Base-by-base conservation (phyloP, 1,139 yeast genomes). In the Pichia sp. region DNA sequence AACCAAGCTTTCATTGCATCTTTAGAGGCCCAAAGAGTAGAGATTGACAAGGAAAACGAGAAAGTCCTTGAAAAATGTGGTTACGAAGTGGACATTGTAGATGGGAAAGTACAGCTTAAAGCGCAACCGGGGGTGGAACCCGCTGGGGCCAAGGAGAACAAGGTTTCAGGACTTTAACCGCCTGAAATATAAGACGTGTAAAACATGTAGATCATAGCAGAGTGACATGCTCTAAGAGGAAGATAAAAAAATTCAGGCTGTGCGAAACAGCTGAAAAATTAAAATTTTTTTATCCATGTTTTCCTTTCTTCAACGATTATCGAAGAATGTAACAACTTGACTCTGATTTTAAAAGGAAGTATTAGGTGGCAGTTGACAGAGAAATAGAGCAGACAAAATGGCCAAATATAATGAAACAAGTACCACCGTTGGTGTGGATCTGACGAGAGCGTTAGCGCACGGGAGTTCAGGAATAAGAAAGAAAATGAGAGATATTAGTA, bases 401-500 rank as follows among this genome's bases (percentile, higher is more conserved):
- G 58, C 52, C 6, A 52, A 49, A 48, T 30, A 27, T 27, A 57
- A 42, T 41, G 55, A 53, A 30, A 48, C 52, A 2, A 50, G 56
- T 34, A 55, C 58, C 2, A 45, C 51, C 24, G 55, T 52, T 9
- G 50, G 60, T 40, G 69, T 68, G 46, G 68, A 67, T 50, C 58
- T 68, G 24, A 63, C 70, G 1, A 55, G 55, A 14, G 70, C 63
- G 17, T 56, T 68, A 49, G 61, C 58, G 30, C 62, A 60, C 48
- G 72, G 71, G 24, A 57, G 65, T 34, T 58, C 83, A 34, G 85
- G 83, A 64, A 78, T 89, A 60, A 88, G 84, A 71, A 90, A 87
- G 75, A 88, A 87, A 72, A 88, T 93, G 62, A 82, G 98, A 71
- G 97, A 92, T 69, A 76, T 90, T 51, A 85, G 85, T 64, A 78